Evolutionary conservation across 129 eudicot species (phyloP).

Genomic region (Deinandra increscens): DNA sequence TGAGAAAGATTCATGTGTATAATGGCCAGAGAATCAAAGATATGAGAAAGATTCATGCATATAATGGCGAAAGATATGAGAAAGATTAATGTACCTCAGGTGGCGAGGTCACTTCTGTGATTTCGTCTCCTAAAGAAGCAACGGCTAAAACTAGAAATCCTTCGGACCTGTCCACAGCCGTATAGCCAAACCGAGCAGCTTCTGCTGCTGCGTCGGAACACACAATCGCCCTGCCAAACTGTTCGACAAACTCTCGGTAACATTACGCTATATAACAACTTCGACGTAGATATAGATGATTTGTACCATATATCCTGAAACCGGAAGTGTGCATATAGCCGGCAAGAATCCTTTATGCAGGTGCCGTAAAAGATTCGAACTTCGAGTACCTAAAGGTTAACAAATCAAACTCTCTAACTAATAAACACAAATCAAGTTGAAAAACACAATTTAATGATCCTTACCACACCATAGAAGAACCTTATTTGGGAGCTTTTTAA

Average conservation of each 20-base stretch:
- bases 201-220: slow-evolving; percentile 97
- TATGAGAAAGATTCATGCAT: background rate
- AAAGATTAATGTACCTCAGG: slow-evolving; percentile 44
- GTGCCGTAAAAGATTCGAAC: slow-evolving; percentile 77
- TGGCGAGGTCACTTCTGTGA: slow-evolving; percentile 43
- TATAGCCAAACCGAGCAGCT: slow-evolving; percentile 83
- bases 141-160: slow-evolving; percentile 83
- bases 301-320: slow-evolving; percentile 79
- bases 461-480: slow-evolving; percentile 90
- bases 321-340: slow-evolving; percentile 66
- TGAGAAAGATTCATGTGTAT: background rate
- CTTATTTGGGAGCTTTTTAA: slow-evolving; percentile 74
- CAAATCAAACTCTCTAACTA: too few relatives aligned
- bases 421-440: too few relatives aligned
- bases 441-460: slow-evolving; percentile 10
- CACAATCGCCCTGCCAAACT: slow-evolving; percentile 91
- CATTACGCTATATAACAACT: too few relatives aligned
- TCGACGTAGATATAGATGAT: background rate
- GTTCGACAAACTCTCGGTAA: background rate
- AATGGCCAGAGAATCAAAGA: too few relatives aligned
- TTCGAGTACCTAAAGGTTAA: slow-evolving; percentile 56
- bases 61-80: too few relatives aligned
- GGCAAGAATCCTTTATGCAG: slow-evolving; percentile 87
- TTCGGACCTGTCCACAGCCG: slow-evolving; percentile 82
- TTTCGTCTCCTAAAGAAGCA: slow-evolving; percentile 63